Percentiles rank a stretch among this genome's conserved stretches.
phyloP scores from a whole-genome alignment of 495 filamentous ascomycete genomes.

The Aspergillus nanangensis region DNA sequence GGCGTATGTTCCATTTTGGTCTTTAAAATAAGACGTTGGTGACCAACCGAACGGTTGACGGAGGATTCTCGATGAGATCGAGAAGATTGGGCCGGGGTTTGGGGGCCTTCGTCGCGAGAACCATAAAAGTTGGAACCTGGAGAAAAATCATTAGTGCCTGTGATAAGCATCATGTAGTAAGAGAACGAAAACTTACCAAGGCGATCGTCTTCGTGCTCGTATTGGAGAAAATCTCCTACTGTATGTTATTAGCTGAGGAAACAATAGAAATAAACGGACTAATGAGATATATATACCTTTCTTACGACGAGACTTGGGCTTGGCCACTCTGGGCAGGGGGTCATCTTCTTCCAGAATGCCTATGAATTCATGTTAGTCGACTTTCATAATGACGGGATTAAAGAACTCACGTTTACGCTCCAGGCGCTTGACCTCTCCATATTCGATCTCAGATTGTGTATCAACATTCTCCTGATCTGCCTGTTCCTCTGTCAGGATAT shows the following conservation, averaged over 20 bases:
- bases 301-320: slow-evolving; percentile 41
- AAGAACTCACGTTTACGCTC: slow-evolving; percentile 66
- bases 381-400: neutral
- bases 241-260: slow-evolving; percentile 8
- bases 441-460: slow-evolving; percentile 75
- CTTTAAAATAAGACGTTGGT: slow-evolving; percentile 46
- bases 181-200: neutral
- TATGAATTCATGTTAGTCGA: slow-evolving; percentile 10
- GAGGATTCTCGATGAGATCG: slow-evolving; percentile 35
- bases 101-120: slow-evolving; percentile 31
- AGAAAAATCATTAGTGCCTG: neutral
- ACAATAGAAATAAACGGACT: slow-evolving; percentile 30
- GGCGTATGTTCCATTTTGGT: slow-evolving; percentile 45
- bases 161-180: too few species aligned
- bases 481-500: slow-evolving; percentile 70
- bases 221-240: neutral
- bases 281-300: slow-evolving; percentile 45
- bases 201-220: neutral
- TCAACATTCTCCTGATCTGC: slow-evolving; percentile 87
- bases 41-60: slow-evolving; percentile 29
- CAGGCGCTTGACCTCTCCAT: slow-evolving; percentile 77
- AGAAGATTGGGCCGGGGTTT: slow-evolving; percentile 29
- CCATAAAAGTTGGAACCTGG: slow-evolving; percentile 23
- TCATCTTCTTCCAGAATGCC: slow-evolving; percentile 63
- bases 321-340: slow-evolving; percentile 49